phyloP scores from a whole-genome alignment of 2,329 filamentous ascomycete species.

The Stylonectria norvegica region DNA sequence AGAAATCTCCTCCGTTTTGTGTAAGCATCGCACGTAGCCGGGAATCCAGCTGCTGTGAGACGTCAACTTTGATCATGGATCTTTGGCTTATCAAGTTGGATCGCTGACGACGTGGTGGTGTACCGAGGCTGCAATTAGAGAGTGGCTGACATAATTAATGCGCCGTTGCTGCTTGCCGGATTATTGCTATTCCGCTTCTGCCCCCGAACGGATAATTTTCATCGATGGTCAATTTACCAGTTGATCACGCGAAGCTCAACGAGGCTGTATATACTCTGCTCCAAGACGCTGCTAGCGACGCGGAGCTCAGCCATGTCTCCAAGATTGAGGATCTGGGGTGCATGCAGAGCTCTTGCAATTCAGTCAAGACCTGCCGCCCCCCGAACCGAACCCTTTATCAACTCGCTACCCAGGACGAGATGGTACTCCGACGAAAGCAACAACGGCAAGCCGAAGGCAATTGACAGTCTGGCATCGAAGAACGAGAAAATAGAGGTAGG shows the following conservation, averaged over 20 bases:
- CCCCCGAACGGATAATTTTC: slow-evolving; percentile 24
- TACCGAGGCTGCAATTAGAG: slow-evolving; percentile 9
- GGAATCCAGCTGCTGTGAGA: not conserved
- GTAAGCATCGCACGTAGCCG: not conserved
- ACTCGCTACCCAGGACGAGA: slow-evolving; percentile 19
- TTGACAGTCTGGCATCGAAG: slow-evolving; percentile 15
- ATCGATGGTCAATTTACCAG: slow-evolving; percentile 22
- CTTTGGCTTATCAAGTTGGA: slow-evolving; percentile 1
- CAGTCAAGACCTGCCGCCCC: slow-evolving; percentile 27
- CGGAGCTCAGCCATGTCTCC: slow-evolving; percentile 34
- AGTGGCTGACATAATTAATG: not conserved
- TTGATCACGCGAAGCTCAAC: slow-evolving; percentile 22
- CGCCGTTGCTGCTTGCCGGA: slow-evolving; percentile 11
- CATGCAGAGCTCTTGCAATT: slow-evolving; percentile 33
- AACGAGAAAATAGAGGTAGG: slow-evolving; percentile 21
- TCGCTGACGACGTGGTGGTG: slow-evolving; percentile 13
- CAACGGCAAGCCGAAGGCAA: slow-evolving; percentile 22
- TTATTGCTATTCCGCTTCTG: slow-evolving; percentile 17
- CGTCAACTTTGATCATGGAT: not conserved
- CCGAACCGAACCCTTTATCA: slow-evolving; percentile 21
- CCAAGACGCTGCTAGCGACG: slow-evolving; percentile 26
- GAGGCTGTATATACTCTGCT: slow-evolving; percentile 21
- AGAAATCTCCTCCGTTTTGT: not conserved
- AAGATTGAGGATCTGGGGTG: slow-evolving; percentile 33
- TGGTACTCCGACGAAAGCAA: slow-evolving; percentile 34